phyloP scores from a whole-genome alignment of 176 grass and related monocot species.

The Hsuehochloa calcarea region DNA sequence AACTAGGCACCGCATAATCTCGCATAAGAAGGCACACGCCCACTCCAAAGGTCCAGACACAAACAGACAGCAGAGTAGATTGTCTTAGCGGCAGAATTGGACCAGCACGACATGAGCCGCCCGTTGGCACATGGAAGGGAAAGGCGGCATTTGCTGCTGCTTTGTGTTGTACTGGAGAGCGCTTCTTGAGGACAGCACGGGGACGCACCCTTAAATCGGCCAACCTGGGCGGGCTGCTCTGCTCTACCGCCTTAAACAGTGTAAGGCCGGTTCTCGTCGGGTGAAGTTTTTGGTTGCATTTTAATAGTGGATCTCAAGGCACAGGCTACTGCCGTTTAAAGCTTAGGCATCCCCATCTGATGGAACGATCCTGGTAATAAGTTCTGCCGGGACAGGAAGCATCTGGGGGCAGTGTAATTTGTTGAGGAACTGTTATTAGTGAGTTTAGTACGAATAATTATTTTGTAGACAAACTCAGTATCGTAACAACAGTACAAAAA shows the following conservation, averaged over 20 bases:
- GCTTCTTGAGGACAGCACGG: background rate
- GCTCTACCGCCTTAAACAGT: background rate
- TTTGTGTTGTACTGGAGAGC: constrained; percentile 5
- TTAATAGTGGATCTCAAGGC: background rate
- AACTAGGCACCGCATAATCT: background rate
- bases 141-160: constrained; percentile 16
- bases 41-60: background rate
- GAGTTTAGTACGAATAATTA: no score
- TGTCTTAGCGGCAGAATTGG: no score
- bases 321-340: background rate
- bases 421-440: no score
- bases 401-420: background rate
- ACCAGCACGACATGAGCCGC: background rate
- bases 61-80: background rate
- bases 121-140: constrained; percentile 9
- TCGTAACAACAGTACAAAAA: no score
- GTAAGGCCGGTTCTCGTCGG: background rate
- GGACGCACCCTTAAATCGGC: background rate
- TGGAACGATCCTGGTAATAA: background rate
- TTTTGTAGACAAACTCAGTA: no score
- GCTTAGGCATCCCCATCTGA: background rate
- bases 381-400: constrained; percentile 3
- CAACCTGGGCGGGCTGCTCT: background rate
- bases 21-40: background rate
- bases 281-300: background rate